Evolutionary conservation across 2,329 filamentous ascomycete genomes (phyloP).

Genomic region (Fusarium tricinctum): DNA sequence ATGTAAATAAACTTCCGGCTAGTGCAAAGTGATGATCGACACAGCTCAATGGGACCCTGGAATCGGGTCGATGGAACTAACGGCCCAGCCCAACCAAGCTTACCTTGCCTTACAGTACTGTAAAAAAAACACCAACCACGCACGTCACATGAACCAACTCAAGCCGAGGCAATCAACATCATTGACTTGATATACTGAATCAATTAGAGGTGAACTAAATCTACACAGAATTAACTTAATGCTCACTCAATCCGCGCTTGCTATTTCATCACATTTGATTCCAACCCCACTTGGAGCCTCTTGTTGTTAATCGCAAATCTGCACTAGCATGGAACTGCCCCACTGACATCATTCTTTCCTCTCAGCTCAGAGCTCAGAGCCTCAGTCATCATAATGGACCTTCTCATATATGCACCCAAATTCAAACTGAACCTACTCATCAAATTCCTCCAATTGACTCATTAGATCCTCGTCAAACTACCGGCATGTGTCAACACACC

Average conservation of each 20-base stretch:
- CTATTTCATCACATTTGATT: neutral
- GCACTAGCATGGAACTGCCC: slow-evolving; percentile 21
- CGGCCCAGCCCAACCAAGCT: neutral
- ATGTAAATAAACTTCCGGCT: slow-evolving; percentile 17
- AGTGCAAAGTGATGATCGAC: slow-evolving; percentile 12
- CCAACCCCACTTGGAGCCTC: slow-evolving; percentile 32
- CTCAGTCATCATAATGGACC: slow-evolving; percentile 12
- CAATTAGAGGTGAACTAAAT: neutral
- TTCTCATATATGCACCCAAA: slow-evolving; percentile 6
- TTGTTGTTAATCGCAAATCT: slow-evolving; percentile 19
- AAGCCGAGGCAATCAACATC: slow-evolving; percentile 23
- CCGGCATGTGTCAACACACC: slow-evolving; percentile 29
- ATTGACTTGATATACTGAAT: neutral
- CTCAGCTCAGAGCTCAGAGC: neutral
- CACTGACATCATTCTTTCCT: slow-evolving; percentile 33
- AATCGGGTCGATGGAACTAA: slow-evolving; percentile 12
- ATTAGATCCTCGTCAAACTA: neutral
- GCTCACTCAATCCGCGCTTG: neutral
- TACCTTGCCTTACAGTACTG: too few species aligned
- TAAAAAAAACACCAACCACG: slow-evolving; percentile 9
- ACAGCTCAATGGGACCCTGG: slow-evolving; percentile 29
- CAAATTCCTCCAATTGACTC: neutral
- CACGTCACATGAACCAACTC: slow-evolving; percentile 23
- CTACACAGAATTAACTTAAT: neutral
- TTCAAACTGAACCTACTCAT: slow-evolving; percentile 8